These are phyloP conservation scores for Wickerhamomyces rabaulensis DNA, from an alignment of 805 yeast species.

Conservation along the genomic window DNA sequence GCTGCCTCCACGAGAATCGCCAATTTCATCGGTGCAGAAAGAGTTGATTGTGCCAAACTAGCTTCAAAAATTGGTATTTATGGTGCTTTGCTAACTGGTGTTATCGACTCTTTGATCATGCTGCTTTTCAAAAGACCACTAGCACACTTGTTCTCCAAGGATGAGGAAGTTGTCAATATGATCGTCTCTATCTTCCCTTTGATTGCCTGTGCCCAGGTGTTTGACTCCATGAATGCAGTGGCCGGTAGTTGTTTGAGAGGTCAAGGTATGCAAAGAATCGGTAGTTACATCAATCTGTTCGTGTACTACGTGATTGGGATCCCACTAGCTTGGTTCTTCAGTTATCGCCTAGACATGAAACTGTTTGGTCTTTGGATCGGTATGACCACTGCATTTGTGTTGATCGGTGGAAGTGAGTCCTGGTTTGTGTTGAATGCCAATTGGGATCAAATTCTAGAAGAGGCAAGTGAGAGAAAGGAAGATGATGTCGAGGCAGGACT, in stretches of 20 bases:
- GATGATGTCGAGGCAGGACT: constrained; percentile 5
- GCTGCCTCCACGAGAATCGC: constrained; percentile 72
- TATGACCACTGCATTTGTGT: constrained; percentile 51
- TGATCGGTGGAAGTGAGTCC: constrained; percentile 46
- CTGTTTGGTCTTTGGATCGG: constrained; percentile 77
- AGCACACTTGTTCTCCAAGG: constrained; percentile 57
- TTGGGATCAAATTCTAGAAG: constrained; percentile 48
- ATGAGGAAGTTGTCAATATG: constrained; percentile 48
- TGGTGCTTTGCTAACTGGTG: constrained; percentile 38
- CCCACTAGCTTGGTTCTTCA: constrained; percentile 55
- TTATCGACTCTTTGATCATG: constrained; percentile 46
- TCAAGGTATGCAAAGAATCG: constrained; percentile 77
- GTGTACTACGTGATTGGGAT: constrained; percentile 71
- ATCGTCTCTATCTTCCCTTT: constrained; percentile 54
- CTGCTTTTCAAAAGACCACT: constrained; percentile 43
- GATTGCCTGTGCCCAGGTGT: constrained; percentile 61
- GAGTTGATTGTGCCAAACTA: constrained; percentile 39
- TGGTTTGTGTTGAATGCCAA: constrained; percentile 39
- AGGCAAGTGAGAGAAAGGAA: constrained; percentile 36
- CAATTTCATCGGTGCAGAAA: constrained; percentile 58
- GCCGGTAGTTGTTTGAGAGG: constrained; percentile 81
- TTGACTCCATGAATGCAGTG: constrained; percentile 68
- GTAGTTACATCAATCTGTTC: constrained; percentile 62
- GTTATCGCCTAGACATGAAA: constrained; percentile 44
- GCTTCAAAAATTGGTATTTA: constrained; percentile 40